These are phyloP conservation scores for Hypsizygus marmoreus DNA, from an alignment of 768 basidiomycete species.

Conservation along the genomic window DNA sequence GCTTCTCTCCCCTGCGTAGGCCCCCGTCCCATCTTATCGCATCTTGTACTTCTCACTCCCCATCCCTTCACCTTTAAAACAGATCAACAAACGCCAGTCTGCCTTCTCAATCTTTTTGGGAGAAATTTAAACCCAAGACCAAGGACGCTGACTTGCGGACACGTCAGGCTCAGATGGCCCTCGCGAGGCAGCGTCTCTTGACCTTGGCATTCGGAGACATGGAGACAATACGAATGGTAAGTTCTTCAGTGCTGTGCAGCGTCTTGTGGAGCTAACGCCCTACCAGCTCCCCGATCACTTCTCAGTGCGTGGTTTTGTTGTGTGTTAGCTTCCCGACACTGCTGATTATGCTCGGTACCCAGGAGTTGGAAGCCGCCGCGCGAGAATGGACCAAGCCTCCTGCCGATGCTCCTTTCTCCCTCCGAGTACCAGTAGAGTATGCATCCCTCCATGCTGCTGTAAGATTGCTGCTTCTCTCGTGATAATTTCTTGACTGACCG, in stretches of 20 bases:
- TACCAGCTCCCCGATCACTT: slow-evolving; percentile 68
- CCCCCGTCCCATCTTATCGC: slow-evolving; percentile 28
- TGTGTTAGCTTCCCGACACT: background rate
- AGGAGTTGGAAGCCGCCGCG: slow-evolving; percentile 83
- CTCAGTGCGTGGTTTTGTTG: slow-evolving; percentile 46
- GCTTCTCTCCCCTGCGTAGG: slow-evolving; percentile 84
- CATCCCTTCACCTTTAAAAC: slow-evolving; percentile 36
- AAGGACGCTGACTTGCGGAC: slow-evolving; percentile 67
- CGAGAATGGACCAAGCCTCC: slow-evolving; percentile 88
- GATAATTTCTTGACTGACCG: slow-evolving; percentile 20
- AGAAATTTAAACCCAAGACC: slow-evolving; percentile 71
- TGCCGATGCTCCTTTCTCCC: slow-evolving; percentile 70
- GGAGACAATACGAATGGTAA: slow-evolving; percentile 80
- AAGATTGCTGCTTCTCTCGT: slow-evolving; percentile 29
- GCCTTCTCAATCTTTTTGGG: slow-evolving; percentile 56
- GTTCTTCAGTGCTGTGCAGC: slow-evolving; percentile 18
- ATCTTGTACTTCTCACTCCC: slow-evolving; percentile 28
- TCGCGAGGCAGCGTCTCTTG: slow-evolving; percentile 73
- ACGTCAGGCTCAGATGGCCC: slow-evolving; percentile 60
- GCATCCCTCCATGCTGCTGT: slow-evolving; percentile 85
- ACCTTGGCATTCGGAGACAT: slow-evolving; percentile 83
- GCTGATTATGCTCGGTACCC: slow-evolving; percentile 11
- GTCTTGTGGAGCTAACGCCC: slow-evolving; percentile 13
- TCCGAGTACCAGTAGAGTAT: slow-evolving; percentile 86
- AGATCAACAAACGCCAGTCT: slow-evolving; percentile 70